phyloP scores from a whole-genome alignment of 768 basidiomycete genomes.

The Cystobasidiopsis lactophilus region DNA sequence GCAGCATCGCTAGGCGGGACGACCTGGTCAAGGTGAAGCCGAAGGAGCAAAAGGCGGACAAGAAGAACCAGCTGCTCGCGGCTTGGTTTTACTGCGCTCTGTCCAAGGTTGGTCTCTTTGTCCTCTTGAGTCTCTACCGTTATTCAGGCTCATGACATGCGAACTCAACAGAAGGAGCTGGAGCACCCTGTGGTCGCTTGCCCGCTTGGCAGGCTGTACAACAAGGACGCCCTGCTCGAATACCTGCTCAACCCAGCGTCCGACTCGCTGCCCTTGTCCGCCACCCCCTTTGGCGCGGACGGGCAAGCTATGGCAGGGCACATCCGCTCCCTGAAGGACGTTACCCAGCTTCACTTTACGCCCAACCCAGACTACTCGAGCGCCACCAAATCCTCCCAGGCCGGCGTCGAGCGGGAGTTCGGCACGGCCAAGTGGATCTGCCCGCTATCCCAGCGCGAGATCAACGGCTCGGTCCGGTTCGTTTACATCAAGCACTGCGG shows the following conservation, averaged over 20 bases:
- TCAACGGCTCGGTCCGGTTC: conserved; percentile 77
- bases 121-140: no score
- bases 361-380: conserved; percentile 37
- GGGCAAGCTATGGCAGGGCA: conserved; percentile 82
- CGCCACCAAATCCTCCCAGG: conserved; percentile 23
- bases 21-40: conserved; percentile 27
- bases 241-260: conserved; percentile 64
- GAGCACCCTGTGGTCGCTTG: conserved; percentile 79
- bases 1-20: conserved; percentile 26
- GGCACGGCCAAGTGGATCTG: conserved; percentile 62
- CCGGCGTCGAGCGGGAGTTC: conserved; percentile 16
- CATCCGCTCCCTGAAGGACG: conserved; percentile 75
- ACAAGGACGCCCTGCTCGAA: conserved; percentile 82
- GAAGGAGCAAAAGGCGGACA: conserved; percentile 69
- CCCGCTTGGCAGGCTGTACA: conserved; percentile 80
- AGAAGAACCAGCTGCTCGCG: conserved; percentile 65
- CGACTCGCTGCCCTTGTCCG: conserved; percentile 26
- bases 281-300: conserved; percentile 29
- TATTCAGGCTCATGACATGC: background rate
- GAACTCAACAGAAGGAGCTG: conserved; percentile 40
- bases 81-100: conserved; percentile 84
- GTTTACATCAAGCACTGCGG: conserved; percentile 69
- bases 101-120: conserved; percentile 46
- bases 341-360: conserved; percentile 61
- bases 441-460: conserved; percentile 76